These are phyloP conservation scores for Termitomyces sp. DNA, from an alignment of 768 basidiomycete species.

Conservation along the genomic window DNA sequence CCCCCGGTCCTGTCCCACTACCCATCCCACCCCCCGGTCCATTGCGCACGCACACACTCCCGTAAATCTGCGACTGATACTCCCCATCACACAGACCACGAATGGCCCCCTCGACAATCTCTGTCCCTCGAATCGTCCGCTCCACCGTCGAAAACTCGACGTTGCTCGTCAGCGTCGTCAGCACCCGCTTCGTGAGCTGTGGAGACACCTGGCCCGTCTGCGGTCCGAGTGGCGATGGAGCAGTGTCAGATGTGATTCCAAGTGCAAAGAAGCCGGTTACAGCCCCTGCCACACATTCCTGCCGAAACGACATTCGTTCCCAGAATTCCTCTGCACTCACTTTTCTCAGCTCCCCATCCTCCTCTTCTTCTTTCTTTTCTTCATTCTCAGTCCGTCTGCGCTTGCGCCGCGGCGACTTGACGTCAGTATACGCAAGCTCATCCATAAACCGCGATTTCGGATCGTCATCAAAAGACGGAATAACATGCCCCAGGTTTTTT, in stretches of 20 bases:
- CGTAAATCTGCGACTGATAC: constrained; percentile 52
- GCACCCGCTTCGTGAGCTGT: constrained; percentile 68
- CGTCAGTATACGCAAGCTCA: constrained; percentile 74
- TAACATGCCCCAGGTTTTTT: constrained; percentile 62
- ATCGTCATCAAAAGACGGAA: constrained; percentile 95
- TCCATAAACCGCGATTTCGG: constrained; percentile 93
- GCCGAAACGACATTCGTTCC: constrained; percentile 95
- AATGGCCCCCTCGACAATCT: constrained; percentile 67
- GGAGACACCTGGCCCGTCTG: constrained; percentile 52
- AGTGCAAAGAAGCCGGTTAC: constrained; percentile 93
- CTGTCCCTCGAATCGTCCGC: constrained; percentile 65
- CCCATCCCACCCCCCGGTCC: constrained; percentile 1
- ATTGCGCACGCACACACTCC: constrained; percentile 40
- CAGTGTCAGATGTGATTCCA: constrained; percentile 37
- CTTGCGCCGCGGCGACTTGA: constrained; percentile 58
- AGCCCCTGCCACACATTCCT: constrained; percentile 89
- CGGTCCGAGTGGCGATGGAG: too few relatives aligned
- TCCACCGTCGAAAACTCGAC: constrained; percentile 76
- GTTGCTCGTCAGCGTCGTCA: constrained; percentile 65
- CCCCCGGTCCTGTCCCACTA: constrained; percentile 29
- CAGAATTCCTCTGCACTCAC: constrained; percentile 84
- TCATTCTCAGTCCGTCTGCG: constrained; percentile 41
- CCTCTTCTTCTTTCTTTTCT: constrained; percentile 11
- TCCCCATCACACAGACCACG: constrained; percentile 68
- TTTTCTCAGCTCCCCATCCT: constrained; percentile 49